Conservation (phyloP, 352 stramenopile genomes). For the Thalassiosira allenii region DNA sequence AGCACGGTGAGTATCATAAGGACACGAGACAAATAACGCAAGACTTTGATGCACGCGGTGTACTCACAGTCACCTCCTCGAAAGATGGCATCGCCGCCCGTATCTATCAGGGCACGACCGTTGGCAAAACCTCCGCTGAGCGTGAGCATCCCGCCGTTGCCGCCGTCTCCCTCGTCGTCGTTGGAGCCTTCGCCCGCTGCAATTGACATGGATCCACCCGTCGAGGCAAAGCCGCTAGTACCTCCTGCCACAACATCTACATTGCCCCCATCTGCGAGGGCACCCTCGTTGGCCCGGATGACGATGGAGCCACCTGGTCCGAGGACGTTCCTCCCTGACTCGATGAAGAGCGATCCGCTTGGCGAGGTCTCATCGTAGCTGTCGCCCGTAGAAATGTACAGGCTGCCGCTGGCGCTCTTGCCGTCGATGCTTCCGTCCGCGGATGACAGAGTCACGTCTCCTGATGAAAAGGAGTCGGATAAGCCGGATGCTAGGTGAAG, state of each 20-base stretch:
- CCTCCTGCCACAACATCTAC: constrained; percentile 65
- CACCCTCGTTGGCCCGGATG: constrained; percentile 64
- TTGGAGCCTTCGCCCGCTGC: constrained; percentile 58
- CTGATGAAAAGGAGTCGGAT: constrained; percentile 49
- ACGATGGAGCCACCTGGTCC: constrained; percentile 74
- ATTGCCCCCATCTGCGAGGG: constrained; percentile 55
- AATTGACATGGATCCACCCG: constrained; percentile 58
- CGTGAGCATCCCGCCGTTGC: constrained; percentile 69
- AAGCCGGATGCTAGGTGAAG: constrained; percentile 84
- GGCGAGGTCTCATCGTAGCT: constrained; percentile 63
- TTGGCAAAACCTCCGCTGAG: constrained; percentile 67
- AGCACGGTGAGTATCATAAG: background rate
- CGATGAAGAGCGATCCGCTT: constrained; percentile 72
- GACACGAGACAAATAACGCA: background rate
- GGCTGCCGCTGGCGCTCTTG: constrained; percentile 40
- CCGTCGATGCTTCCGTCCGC: constrained; percentile 39
- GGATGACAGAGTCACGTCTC: constrained; percentile 41
- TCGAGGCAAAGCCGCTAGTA: constrained; percentile 46
- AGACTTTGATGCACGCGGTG: background rate
- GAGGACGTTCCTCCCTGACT: constrained; percentile 65
- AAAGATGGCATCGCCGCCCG: constrained; percentile 64
- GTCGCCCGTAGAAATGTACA: constrained; percentile 78
- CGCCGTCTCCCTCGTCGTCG: constrained; percentile 69
- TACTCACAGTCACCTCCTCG: constrained; percentile 63
- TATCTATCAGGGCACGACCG: constrained; percentile 61